These are phyloP conservation scores for Erythrobasidium hasegawianum DNA, from an alignment of 1,284 basidiomycete species.

Conservation along the genomic window DNA sequence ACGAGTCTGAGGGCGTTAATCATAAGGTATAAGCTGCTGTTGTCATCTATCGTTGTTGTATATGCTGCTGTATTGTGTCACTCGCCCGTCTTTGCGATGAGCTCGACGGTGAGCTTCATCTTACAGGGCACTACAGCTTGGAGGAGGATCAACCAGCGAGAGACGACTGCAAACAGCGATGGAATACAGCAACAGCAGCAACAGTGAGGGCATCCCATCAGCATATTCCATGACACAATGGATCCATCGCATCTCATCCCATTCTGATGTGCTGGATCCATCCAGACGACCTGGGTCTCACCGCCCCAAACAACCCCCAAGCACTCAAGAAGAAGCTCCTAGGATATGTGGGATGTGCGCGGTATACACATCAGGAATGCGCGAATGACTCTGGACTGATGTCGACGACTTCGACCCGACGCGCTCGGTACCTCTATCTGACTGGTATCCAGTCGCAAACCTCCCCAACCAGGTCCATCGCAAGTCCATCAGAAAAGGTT, in stretches of 20 bases:
- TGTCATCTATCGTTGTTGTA: neutral
- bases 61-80: neutral
- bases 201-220: too few relatives aligned
- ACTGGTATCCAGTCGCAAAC: conserved; percentile 68
- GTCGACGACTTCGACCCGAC: too few relatives aligned
- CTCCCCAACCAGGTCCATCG: conserved; percentile 96
- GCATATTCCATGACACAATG: too few relatives aligned
- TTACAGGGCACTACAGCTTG: neutral
- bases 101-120: conserved; percentile 39
- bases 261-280: neutral
- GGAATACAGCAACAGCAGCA: too few relatives aligned
- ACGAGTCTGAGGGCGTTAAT: conserved; percentile 52
- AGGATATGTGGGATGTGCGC: conserved; percentile 61
- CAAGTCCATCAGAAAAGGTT: conserved; percentile 84
- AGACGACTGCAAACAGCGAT: too few relatives aligned
- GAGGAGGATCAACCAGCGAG: neutral
- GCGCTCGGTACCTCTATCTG: conserved; percentile 36
- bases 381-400: neutral
- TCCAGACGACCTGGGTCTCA: neutral
- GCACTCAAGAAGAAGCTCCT: conserved; percentile 67
- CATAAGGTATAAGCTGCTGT: neutral
- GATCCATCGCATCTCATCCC: too few relatives aligned
- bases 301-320: neutral
- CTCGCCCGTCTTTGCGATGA: conserved; percentile 31
- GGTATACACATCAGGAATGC: neutral